These are phyloP conservation scores for Phyllosticta citriasiana DNA, from an alignment of 2,329 filamentous ascomycete genomes.

Conservation along the genomic window DNA sequence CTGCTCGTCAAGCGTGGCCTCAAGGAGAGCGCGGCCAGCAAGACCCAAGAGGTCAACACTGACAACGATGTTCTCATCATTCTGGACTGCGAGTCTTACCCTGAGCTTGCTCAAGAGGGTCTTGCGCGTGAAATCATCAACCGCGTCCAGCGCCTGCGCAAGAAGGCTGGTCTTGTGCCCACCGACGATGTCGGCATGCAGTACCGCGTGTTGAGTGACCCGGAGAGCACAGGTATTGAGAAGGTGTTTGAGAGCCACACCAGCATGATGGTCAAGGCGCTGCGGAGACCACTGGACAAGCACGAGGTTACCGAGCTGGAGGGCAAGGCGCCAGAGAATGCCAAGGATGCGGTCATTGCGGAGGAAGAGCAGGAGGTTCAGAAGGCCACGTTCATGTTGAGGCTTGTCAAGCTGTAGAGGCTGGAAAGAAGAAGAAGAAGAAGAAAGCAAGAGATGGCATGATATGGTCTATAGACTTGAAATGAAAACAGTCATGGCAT, in stretches of 20 bases:
- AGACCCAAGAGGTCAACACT: constrained; percentile 74
- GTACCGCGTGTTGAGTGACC: constrained; percentile 71
- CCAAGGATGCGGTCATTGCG: constrained; percentile 53
- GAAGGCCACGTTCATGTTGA: constrained; percentile 68
- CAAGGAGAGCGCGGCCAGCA: constrained; percentile 59
- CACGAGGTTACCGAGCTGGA: constrained; percentile 51
- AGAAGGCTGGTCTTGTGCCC: constrained; percentile 81
- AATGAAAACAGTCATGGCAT: not conserved
- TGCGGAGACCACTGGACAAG: constrained; percentile 68
- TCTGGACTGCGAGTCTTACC: constrained; percentile 71
- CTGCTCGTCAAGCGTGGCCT: constrained; percentile 72
- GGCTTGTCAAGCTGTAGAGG: constrained; percentile 54
- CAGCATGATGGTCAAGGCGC: constrained; percentile 61
- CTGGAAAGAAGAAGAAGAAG: not conserved
- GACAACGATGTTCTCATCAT: constrained; percentile 87
- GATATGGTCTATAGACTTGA: not conserved
- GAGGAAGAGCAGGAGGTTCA: constrained; percentile 82
- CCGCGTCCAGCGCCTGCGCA: constrained; percentile 81
- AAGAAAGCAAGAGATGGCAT: not conserved
- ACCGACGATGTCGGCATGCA: constrained; percentile 96
- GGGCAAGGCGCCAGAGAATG: constrained; percentile 43
- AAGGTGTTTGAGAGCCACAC: constrained; percentile 60
- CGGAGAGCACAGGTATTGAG: constrained; percentile 63
- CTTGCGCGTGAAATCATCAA: constrained; percentile 87
- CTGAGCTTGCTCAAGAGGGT: constrained; percentile 80